These are phyloP conservation scores for Mycena amicta DNA, from an alignment of 768 basidiomycete species.

Conservation along the genomic window DNA sequence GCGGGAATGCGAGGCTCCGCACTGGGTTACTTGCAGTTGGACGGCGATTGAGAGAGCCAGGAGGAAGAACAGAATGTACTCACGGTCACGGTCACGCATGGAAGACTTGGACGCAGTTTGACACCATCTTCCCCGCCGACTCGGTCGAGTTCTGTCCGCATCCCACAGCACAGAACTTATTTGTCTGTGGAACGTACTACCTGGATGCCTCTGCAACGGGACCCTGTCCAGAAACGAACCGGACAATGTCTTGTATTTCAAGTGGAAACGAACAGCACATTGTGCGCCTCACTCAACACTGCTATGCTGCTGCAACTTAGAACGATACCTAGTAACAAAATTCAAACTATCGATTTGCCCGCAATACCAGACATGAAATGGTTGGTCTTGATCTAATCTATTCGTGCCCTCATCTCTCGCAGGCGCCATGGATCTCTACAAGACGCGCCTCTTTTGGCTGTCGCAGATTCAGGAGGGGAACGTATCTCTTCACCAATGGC, in stretches of 20 bases:
- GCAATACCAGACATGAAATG: conserved; percentile 96
- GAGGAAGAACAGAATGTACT: not conserved
- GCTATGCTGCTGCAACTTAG: not conserved
- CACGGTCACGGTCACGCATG: not conserved
- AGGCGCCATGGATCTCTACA: conserved; percentile 62
- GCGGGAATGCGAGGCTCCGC: no score
- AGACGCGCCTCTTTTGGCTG: conserved; percentile 55
- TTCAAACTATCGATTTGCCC: conserved; percentile 72
- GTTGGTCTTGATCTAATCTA: conserved; percentile 39
- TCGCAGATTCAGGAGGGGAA: conserved; percentile 88
- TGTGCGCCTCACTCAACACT: conserved; percentile 36
- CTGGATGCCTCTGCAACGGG: conserved; percentile 39
- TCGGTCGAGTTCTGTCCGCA: conserved; percentile 90
- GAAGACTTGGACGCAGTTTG: conserved; percentile 30
- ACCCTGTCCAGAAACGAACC: conserved; percentile 43
- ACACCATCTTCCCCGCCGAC: conserved; percentile 87
- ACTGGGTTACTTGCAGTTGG: no score
- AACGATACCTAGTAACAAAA: conserved; percentile 44
- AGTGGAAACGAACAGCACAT: conserved; percentile 34
- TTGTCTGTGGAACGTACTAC: conserved; percentile 93
- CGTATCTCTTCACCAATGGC: conserved; percentile 65
- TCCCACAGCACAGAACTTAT: conserved; percentile 55
- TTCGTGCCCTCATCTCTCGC: not conserved
- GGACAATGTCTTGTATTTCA: conserved; percentile 79
- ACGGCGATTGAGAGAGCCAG: not conserved